Evolutionary conservation across 176 grass and related monocot species (phyloP).

Genomic region (Avena eriantha): DNA sequence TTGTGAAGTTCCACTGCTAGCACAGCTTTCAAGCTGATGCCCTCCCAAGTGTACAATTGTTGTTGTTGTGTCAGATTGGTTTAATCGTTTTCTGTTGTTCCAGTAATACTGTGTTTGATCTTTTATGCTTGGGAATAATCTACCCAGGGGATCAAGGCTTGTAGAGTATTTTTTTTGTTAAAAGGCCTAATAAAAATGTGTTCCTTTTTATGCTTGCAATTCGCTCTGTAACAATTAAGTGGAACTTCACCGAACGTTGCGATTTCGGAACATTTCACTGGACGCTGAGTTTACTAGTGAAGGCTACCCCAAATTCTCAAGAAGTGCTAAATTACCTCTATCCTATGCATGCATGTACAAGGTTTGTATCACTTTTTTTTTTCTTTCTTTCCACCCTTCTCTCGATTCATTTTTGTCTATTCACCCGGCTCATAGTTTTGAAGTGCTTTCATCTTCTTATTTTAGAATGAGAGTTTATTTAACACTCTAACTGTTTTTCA

Average conservation of each 20-base stretch:
- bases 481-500: no score
- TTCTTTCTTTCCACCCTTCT: background rate
- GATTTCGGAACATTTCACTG: background rate
- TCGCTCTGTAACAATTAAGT: background rate
- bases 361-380: background rate
- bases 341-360: no score
- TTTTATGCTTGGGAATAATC: slow-evolving; percentile 31
- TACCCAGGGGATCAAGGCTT: slow-evolving; percentile 30
- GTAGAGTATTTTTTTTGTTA: slow-evolving; percentile 42
- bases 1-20: slow-evolving; percentile 73
- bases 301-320: background rate
- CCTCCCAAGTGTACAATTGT: slow-evolving; percentile 26
- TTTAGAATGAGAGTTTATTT: no score
- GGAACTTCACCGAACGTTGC: background rate
- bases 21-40: background rate
- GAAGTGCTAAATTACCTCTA: background rate
- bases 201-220: background rate
- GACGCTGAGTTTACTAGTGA: background rate
- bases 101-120: slow-evolving; percentile 23
- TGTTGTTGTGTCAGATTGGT: slow-evolving; percentile 25
- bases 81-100: slow-evolving; percentile 21
- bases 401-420: background rate
- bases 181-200: slow-evolving; percentile 34
- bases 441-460: background rate
- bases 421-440: background rate